Evolutionary conservation across 176 grass and related monocot species (phyloP), one percentile per base, ranked within the genome.

Genomic region (Lolium rigidum): DNA sequence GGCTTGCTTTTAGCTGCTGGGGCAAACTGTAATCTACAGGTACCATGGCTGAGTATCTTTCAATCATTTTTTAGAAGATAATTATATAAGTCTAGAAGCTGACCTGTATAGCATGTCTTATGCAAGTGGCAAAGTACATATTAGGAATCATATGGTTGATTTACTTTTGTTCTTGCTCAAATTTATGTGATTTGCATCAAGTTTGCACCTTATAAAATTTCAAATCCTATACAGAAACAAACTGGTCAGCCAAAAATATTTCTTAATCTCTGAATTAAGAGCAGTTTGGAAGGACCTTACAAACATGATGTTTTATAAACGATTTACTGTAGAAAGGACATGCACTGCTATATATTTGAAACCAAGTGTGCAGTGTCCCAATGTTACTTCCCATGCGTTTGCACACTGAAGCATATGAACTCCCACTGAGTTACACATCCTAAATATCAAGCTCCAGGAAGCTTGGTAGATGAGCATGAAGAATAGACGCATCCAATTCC

Each of bases 1-100:
- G 94, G 90, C 76, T 94, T 96, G 83, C 97, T 99, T 90, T 88
- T 99, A 93, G 82, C 90, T 88, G 94, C 97, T 82, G 97, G 97
- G 69, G 97, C 97, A 84, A 79, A 96, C 83, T 99, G 94, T 89
- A 99, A 96, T 55, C 79, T 94, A 80, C 97, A 99, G 97, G 97
- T 99, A 86, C 57, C 24, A 18, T 87, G 38, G 41, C 48, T 74
- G 71, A 22, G 16, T 31, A 7, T 43, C 62, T 52, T 68, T 35
- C 49, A 15, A 46, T 54, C 28, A 70, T 88, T 85, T 81, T 82
- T 59, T 35, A 18, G 47, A 80, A 61, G 39, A 54, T 52, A 83
- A 28, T 51, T 35, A 11, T 11, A 5, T 41, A 74, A 68, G 9
- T 85, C n/a, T 76, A 46, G 69, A 84, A 68, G 69, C 15, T 11